Evolutionary conservation across 139 green algal genomes (phyloP), one percentile per base, ranked within the genome.

Genomic region (Chlorella sp.): DNA sequence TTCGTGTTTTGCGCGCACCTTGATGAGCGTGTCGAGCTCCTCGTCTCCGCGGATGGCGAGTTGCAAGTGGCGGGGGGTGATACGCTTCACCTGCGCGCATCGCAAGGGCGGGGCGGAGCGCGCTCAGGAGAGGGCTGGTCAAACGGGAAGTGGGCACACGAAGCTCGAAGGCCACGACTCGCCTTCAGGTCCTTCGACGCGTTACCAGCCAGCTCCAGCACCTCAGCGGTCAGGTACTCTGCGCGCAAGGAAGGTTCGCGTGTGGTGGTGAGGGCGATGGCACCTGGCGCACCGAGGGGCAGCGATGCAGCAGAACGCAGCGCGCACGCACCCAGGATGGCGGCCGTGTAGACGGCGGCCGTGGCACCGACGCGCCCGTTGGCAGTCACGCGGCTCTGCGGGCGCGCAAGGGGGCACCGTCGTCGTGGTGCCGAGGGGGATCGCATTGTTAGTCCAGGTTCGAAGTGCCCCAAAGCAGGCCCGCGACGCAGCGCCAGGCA

Each of bases 11-110:
- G n/a, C 2, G 31, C 79, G 31, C 70, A 91, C 87, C 93, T 99
- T 99, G 85, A 99, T 99, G 61, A 99, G 91, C 3, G 94, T 98
- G 79, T 99, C 95, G 72, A 99, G 84, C 91, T 99, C 95, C 81
- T 99, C 95, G 74, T 99, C 95, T 86, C 95, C 95, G 35, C 95
- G 90, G 79, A 99, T 99, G 61, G 95, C 95, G 20, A 99, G 88
- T 88, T 99, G 95, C 74, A 99, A 88, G 79, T 99, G 95, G 55
- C 95, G 89, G 20, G 95, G 95, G 3, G 95, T 98, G 83, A 99
- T 99, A 87, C 95, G 94, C 88, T 99, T 99, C 75, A 98, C 92
- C 88, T 93, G 82, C 76, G 67, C 6, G 49, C 10, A n/a, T 0
- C 3, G 63, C 5, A 70, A 70, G 20, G 61, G 61, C 62, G 35